A percentile compares a stretch with the other conserved stretches of the same genome.
Conservation (phyloP, 148 eudicot genomes). For the Rhododendron molle region DNA sequence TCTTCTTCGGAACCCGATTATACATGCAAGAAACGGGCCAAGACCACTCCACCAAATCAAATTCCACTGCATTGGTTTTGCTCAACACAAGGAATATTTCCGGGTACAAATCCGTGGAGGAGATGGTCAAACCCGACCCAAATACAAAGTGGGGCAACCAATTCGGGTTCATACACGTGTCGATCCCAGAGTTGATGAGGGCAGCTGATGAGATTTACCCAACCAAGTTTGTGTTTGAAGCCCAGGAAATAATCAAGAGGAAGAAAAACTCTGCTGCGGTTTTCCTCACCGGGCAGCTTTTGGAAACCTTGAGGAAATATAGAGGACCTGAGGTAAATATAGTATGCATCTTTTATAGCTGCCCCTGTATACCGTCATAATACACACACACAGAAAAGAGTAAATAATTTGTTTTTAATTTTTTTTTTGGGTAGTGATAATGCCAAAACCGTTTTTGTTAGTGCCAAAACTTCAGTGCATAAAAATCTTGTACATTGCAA, state of each 20-base stretch:
- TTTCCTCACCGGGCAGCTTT: constrained; percentile 59
- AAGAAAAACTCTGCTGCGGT: constrained; percentile 68
- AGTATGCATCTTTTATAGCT: neutral
- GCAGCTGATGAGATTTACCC: constrained; percentile 20
- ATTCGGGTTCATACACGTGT: constrained; percentile 68
- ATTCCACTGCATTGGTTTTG: constrained; percentile 72
- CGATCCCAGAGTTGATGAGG: constrained; percentile 37
- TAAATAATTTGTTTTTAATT: too few species aligned
- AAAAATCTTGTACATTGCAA: too few species aligned
- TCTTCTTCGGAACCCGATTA: constrained; percentile 58
- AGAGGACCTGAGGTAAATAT: constrained; percentile 72
- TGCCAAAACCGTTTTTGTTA: too few species aligned
- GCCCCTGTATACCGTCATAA: too few species aligned
- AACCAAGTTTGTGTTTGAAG: constrained; percentile 38
- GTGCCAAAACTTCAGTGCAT: too few species aligned
- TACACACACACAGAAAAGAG: too few species aligned
- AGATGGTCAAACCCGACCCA: constrained; percentile 48
- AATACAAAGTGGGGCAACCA: constrained; percentile 74
- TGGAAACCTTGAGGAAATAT: constrained; percentile 45
- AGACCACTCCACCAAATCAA: constrained; percentile 20
- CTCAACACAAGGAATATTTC: constrained; percentile 66
- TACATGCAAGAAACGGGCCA: constrained; percentile 53
- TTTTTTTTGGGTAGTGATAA: too few species aligned
- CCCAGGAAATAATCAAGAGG: constrained; percentile 45
- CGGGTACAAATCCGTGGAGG: constrained; percentile 63